Conservation (phyloP, 805 yeast species). For the Komagataella pastoris region DNA sequence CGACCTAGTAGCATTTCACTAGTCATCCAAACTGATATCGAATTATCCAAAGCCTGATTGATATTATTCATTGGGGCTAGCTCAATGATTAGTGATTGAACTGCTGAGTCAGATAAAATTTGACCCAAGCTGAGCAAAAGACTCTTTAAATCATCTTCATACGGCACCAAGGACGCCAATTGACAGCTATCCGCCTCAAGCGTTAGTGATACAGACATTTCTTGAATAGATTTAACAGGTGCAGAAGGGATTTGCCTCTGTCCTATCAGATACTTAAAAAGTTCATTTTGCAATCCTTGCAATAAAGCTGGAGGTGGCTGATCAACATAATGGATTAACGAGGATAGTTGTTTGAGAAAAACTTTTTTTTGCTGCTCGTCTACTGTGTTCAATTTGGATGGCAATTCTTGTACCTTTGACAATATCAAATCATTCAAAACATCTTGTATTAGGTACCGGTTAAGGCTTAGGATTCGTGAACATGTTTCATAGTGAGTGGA, state of each 20-base stretch:
- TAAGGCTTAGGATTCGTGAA: background rate
- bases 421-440: background rate
- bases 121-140: background rate
- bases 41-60: slow-evolving; percentile 7
- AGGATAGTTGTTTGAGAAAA: background rate
- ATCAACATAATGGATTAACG: background rate
- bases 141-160: background rate
- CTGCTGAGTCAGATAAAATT: background rate
- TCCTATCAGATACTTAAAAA: background rate
- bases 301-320: background rate
- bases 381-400: background rate
- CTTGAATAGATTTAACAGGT: background rate
- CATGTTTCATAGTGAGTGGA: background rate
- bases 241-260: background rate
- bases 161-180: background rate
- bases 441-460: background rate
- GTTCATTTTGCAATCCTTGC: background rate
- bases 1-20: slow-evolving; percentile 13
- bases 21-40: slow-evolving; percentile 24
- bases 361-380: background rate
- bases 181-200: background rate
- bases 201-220: background rate
- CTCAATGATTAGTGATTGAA: background rate
- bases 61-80: slow-evolving; percentile 2
- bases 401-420: background rate